Percentiles rank a stretch among this genome's conserved stretches.
phyloP scores from a whole-genome alignment of 1,284 basidiomycete species.

The Malassezia brasiliensis region DNA sequence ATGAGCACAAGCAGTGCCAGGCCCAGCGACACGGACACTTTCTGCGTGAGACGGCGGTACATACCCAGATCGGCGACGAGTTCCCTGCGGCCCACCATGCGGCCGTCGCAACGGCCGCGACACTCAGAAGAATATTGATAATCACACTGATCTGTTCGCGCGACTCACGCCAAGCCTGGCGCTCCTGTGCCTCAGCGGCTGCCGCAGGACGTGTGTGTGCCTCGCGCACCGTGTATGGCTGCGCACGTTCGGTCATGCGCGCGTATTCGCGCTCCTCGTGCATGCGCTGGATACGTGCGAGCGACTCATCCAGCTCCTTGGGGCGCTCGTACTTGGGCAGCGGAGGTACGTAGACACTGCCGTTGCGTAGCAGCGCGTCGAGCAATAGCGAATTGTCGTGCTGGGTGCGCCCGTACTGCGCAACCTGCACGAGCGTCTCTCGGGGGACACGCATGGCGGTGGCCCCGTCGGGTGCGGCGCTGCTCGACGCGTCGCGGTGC shows the following conservation, averaged over 20 bases:
- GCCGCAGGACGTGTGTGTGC: background rate
- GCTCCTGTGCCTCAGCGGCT: background rate
- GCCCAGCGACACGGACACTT: constrained; percentile 6
- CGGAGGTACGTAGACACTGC: constrained; percentile 2
- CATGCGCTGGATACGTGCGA: constrained; percentile 15
- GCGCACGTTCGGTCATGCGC: constrained; percentile 7
- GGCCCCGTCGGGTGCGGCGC: background rate
- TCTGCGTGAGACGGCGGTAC: constrained; percentile 1
- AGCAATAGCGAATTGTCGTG: background rate
- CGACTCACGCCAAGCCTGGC: constrained; percentile 17
- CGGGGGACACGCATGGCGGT: constrained; percentile 1
- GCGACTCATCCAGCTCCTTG: constrained; percentile 16
- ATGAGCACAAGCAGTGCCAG: constrained; percentile 10
- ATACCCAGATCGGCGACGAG: constrained; percentile 13
- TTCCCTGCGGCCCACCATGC: constrained; percentile 21
- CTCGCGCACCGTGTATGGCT: constrained; percentile 4
- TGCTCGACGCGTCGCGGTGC: background rate
- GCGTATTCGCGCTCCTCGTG: constrained; percentile 17
- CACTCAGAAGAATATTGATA: constrained; percentile 18
- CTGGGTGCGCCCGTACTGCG: background rate
- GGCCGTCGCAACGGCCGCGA: constrained; percentile 21
- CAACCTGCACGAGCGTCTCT: constrained; percentile 1
- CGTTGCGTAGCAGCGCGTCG: background rate
- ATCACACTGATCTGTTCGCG: constrained; percentile 18
- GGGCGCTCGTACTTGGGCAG: constrained; percentile 12